Base-by-base conservation (phyloP, 805 yeast genomes). In the Henningerozyma blattae region DNA sequence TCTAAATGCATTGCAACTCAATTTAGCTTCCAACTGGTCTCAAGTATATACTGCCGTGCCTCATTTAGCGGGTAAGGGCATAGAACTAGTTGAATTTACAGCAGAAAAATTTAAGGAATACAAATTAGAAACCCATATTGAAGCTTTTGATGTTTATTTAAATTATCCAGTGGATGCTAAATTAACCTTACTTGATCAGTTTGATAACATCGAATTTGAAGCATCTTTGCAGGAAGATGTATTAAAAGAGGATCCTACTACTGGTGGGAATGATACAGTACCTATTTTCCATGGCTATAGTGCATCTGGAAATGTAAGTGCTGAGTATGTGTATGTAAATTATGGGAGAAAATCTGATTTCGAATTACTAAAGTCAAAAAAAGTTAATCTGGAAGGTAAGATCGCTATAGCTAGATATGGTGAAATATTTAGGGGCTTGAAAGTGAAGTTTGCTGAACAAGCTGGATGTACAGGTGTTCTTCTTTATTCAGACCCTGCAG, bases 251-350 rank as follows among this genome's bases (percentile, higher is more conserved):
- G 79, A 74, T 41, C 58, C 61, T 31, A 57, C 62, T 9, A 61
- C 67, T 1, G 33, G 53, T 39, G 48, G 55, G 52, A 61, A 62
- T 19, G 70, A 66, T 38, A 54, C 65, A 24, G 67, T 77, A 18
- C 87, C 86, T 12, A 75, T 85, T 0, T 82, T 81, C 60, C 77
- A 77, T 49, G 86, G 84, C 1, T 81, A 77, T 47, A 74, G 83
- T 4, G 86, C 82, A 8, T 66, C 69, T 36, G 93, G 91, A 27
- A 77, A 79, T 45, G 82, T 75, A 29, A 77, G 85, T 4, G 80
- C 75, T 2, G 59, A 69, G 40, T 71, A 67, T 39, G 66, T 81
- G 4, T 81, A 70, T 52, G 84, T 75, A 31, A 77, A 81, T 51
- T 77, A 73, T 52, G 91, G 91, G 36, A 65, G 73, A 4, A 60